Evolutionary conservation across 176 grass and related monocot genomes (phyloP), one percentile per base, ranked within the genome.

Genomic region (Stipa capillata): DNA sequence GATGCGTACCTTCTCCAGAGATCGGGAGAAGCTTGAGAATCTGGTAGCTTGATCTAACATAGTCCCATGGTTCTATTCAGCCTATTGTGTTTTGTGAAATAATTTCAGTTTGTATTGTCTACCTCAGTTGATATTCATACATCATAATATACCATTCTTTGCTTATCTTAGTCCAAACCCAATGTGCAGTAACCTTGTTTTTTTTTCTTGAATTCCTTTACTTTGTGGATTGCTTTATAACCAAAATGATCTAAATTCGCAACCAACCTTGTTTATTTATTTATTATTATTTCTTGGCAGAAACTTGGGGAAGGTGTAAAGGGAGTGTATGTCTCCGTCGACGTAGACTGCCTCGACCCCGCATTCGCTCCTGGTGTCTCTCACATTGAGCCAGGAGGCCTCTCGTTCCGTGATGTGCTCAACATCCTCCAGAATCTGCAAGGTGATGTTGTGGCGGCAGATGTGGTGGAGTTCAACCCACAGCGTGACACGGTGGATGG

Each of bases 381-480:
- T 3, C 95, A 98, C 77, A 89, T 98, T 39, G 95, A 98, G 65
- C 95, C 95, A n/a, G 95, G 95, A 21, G 95, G 95, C 56, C 90
- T 98, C 51, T 98, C 92, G 0, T 98, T 98, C 17, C 89, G 95
- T 0, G 92, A 98, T 7, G 95, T 98, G 2, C 92, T 98, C 70
- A 91, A 98, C 83, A 98, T 98, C 76, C 83, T 98, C 27, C 95
- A 98, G 23, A 98, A 94, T 59, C 82, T 98, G 34, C 92, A 98
- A 84, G 95, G 87, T 0, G 83, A 98, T 72, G 85, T 98, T 29
- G 88, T 94, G 2, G 95, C 92, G 0, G 92, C 85, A 5, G 95
- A 98, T 69, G 92, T 98, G 41, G 95, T 98, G 53, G 95, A 98
- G 83, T 98, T 98, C 81, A 98, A 98, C 83, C 95, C 95, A 10